A percentile compares a stretch with the other conserved stretches of the same genome.
Conservation (phyloP, 768 basidiomycete species). For the Leccinum longicurvipes region DNA sequence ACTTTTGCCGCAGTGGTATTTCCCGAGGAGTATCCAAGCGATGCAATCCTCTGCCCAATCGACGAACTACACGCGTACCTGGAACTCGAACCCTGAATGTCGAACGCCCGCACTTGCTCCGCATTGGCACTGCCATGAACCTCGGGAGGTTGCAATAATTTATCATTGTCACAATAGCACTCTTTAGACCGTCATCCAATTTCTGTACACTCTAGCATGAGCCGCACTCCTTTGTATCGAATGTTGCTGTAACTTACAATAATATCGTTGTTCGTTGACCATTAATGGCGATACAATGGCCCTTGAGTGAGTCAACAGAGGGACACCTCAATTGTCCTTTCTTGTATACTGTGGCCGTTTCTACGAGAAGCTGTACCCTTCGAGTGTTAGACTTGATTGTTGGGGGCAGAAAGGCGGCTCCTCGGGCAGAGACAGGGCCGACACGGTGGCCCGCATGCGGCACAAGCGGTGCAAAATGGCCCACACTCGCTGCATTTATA, state of each 20-base stretch:
- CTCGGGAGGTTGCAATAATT: background rate
- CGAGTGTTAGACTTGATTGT: background rate
- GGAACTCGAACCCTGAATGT: constrained; percentile 4
- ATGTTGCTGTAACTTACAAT: constrained; percentile 5
- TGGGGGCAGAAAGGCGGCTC: background rate
- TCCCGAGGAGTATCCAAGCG: background rate
- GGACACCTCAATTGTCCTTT: constrained; percentile 10
- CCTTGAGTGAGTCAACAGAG: constrained; percentile 14
- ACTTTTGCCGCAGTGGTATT: background rate
- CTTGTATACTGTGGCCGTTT: constrained; percentile 3
- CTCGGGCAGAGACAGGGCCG: constrained; percentile 7
- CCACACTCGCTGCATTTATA: constrained; percentile 27
- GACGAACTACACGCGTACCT: constrained; percentile 26
- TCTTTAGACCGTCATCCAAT: background rate
- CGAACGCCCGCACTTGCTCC: constrained; percentile 2
- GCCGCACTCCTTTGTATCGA: constrained; percentile 8
- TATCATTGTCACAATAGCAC: background rate
- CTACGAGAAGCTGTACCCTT: constrained; percentile 9
- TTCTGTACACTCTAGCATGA: constrained; percentile 1
- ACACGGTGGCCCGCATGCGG: constrained; percentile 15
- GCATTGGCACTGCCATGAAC: background rate
- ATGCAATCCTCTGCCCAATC: constrained; percentile 10
- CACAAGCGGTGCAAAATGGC: constrained; percentile 25
- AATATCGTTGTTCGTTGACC: background rate
- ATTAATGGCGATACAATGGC: constrained; percentile 1